Evolutionary conservation across 192 early-diverging fungal genomes (phyloP).

Genomic region (Nowakowskiella sp.): DNA sequence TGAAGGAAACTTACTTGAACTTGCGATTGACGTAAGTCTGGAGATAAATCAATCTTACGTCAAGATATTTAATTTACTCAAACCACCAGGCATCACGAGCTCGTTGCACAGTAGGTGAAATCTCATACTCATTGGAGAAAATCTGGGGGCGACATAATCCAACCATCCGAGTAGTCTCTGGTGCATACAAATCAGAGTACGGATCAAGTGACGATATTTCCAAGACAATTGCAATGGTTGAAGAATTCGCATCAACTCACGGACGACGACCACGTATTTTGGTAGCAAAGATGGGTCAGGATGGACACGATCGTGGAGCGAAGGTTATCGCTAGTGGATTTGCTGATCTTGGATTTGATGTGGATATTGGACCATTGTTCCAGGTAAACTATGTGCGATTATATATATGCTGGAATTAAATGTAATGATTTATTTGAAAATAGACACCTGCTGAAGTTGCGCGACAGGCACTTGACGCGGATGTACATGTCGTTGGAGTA

Average conservation of each 20-base stretch:
- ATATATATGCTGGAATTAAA: not conserved
- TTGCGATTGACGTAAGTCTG: constrained; percentile 62
- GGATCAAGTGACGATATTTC: constrained; percentile 56
- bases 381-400: constrained; percentile 24
- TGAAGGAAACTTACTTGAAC: constrained; percentile 63
- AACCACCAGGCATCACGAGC: constrained; percentile 52
- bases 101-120: constrained; percentile 71
- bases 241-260: constrained; percentile 58
- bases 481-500: constrained; percentile 81
- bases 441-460: constrained; percentile 83
- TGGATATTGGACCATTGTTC: constrained; percentile 84
- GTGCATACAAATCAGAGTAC: constrained; percentile 80
- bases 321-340: constrained; percentile 88
- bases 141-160: constrained; percentile 79
- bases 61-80: too few species aligned
- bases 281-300: constrained; percentile 90
- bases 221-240: constrained; percentile 53
- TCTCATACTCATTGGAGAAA: constrained; percentile 11
- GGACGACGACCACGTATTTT: constrained; percentile 84
- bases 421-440: constrained; percentile 1
- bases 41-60: not conserved
- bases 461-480: constrained; percentile 80
- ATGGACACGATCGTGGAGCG: constrained; percentile 88
- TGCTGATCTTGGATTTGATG: constrained; percentile 85
- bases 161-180: constrained; percentile 68